Conservation (phyloP, 1,284 basidiomycete species). For the Irpex rosettiformis region DNA sequence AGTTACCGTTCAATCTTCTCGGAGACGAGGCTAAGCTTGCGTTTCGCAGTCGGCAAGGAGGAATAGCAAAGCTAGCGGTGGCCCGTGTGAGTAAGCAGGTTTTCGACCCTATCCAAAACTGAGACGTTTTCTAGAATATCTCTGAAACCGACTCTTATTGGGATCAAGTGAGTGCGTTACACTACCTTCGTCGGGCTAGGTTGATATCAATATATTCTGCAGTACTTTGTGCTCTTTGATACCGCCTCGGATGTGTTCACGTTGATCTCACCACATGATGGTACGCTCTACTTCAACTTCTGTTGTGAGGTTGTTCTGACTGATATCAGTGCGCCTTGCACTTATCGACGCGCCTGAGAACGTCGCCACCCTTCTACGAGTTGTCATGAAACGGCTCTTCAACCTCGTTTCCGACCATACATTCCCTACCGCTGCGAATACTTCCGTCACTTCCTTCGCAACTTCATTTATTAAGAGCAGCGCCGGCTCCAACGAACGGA, state of each 20-base stretch:
- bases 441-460: constrained; percentile 61
- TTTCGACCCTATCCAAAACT: constrained; percentile 3
- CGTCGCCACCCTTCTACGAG: constrained; percentile 75
- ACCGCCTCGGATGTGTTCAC: constrained; percentile 86
- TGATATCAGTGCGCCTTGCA: constrained; percentile 66
- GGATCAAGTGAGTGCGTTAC: constrained; percentile 61
- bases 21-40: constrained; percentile 86
- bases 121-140: constrained; percentile 53
- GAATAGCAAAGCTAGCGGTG: constrained; percentile 71
- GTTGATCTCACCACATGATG: constrained; percentile 80
- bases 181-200: neutral
- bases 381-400: constrained; percentile 74
- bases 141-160: constrained; percentile 73
- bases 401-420: constrained; percentile 78
- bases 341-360: constrained; percentile 83
- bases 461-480: constrained; percentile 62
- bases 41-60: constrained; percentile 78
- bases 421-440: constrained; percentile 62
- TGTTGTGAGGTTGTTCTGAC: neutral
- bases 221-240: constrained; percentile 86
- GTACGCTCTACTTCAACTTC: constrained; percentile 45
- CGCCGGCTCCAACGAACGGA: constrained; percentile 44
- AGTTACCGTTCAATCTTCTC: constrained; percentile 73
- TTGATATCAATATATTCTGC: constrained; percentile 19
- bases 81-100: constrained; percentile 53